Base-by-base conservation (phyloP, 495 filamentous ascomycete species). In the Neurospora sp. region DNA sequence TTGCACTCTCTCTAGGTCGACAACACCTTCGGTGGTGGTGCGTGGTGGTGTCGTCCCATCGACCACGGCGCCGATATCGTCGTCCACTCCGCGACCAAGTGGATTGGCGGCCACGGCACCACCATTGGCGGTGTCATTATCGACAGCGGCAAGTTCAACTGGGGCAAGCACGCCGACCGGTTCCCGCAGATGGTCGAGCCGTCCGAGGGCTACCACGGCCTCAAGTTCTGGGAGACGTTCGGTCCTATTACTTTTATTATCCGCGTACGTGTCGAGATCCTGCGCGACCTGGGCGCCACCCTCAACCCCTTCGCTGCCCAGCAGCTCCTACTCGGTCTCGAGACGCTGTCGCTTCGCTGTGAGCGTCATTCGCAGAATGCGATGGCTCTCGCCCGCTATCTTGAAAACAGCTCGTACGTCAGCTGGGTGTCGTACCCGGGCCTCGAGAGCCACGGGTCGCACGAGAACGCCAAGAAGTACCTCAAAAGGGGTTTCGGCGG, bases 151-250 rank as follows among this genome's bases (percentile, higher is more conserved):
- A 97, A 94, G 77, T 99, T 99, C 81, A 92, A 98, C 86, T 99
- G 96, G 96, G 94, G 94, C 71, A 91, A 92, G 84, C 81, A 97
- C 77, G 93, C 85, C 39, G 89, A 90, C 74, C 91, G 94, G 1
- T 99, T 98, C 88, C 96, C 96, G 3, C 93, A 98, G 81, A 92
- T 99, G 83, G 89, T 91, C 61, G 93, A 99, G 82, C 96, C 96
- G 3, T 89, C 92, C 0, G 91, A 93, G 73, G 95, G 96, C 20
- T 99, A 98, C 83, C 96, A 98, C 82, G 96, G 96, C 6, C 87
- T 99, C 72, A 96, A 94, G 80, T 98, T 98, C 87, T 97, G 91
- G 91, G 96, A 98, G 76, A 96, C 94, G 0, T 98, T 98, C 76
- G 96, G 96, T 4, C 81, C 89, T 35, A 89, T 96, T 76, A 88